Evolutionary conservation across 352 stramenopile species (phyloP).

Genomic region (Blastocystis sp.): DNA sequence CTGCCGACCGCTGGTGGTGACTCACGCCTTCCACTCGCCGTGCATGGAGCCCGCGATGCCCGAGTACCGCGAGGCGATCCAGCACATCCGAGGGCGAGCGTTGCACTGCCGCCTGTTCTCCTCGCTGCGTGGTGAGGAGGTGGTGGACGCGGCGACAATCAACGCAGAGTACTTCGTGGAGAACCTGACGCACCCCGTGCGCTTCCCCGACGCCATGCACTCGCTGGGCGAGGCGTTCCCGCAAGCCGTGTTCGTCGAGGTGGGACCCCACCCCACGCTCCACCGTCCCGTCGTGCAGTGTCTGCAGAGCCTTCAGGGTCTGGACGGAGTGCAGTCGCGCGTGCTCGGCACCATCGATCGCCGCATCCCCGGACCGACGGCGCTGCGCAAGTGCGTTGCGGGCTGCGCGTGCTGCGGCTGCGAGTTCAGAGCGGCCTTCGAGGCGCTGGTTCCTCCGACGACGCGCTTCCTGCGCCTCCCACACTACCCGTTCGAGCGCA

Average conservation of each 20-base stretch:
- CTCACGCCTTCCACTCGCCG: constrained; percentile 69
- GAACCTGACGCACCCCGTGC: constrained; percentile 63
- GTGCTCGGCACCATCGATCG: constrained; percentile 14
- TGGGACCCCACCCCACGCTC: constrained; percentile 63
- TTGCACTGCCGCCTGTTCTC: constrained; percentile 42
- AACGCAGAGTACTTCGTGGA: constrained; percentile 65
- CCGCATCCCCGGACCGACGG: not conserved
- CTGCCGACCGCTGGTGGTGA: constrained; percentile 56
- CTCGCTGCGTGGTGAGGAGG: constrained; percentile 17
- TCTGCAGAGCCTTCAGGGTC: constrained; percentile 32
- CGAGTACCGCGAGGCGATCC: constrained; percentile 23
- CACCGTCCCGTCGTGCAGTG: constrained; percentile 55
- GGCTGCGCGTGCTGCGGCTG: not conserved
- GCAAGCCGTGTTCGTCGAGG: constrained; percentile 34
- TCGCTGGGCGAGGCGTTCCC: not conserved
- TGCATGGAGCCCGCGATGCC: constrained; percentile 62
- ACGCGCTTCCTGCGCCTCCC: not conserved
- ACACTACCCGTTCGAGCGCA: constrained; percentile 72
- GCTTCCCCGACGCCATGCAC: constrained; percentile 34
- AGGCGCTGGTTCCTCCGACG: not conserved
- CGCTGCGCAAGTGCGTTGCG: not conserved
- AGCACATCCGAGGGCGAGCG: not conserved
- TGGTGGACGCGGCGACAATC: constrained; percentile 6
- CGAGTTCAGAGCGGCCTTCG: not conserved
- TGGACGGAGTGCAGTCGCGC: constrained; percentile 1